phyloP scores from a whole-genome alignment of 2,329 filamentous ascomycete genomes.

The Colletotrichum tropicale region DNA sequence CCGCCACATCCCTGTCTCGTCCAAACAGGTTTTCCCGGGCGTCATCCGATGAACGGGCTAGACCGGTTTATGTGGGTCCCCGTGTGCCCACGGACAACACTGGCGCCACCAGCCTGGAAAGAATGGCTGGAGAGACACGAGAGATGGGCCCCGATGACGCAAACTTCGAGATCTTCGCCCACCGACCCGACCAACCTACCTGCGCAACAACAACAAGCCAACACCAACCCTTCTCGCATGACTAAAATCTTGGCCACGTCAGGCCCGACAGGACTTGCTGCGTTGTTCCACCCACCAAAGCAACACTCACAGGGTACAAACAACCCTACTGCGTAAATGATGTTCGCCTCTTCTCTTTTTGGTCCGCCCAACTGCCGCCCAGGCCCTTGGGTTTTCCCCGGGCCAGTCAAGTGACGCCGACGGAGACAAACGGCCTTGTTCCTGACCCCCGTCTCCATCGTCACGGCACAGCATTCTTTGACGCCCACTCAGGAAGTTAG shows the following conservation, averaged over 20 bases:
- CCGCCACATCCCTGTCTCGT: background rate
- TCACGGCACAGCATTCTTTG: background rate
- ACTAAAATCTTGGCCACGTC: slow-evolving; percentile 19
- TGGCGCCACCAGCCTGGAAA: background rate
- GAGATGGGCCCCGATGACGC: slow-evolving; percentile 5
- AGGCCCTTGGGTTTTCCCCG: background rate
- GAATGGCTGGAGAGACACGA: background rate
- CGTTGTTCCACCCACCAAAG: background rate
- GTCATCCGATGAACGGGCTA: slow-evolving; percentile 6
- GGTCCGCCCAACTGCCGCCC: background rate
- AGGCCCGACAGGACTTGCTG: slow-evolving; percentile 6
- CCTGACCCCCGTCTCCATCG: background rate
- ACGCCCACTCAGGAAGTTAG: background rate
- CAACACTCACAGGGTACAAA: background rate
- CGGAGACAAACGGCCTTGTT: background rate
- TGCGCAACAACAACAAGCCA: background rate
- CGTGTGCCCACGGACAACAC: background rate
- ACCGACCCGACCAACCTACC: background rate
- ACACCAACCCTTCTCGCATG: slow-evolving; percentile 2
- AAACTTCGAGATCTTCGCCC: slow-evolving; percentile 9
- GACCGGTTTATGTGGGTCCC: background rate
- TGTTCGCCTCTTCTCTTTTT: background rate
- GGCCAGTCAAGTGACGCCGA: slow-evolving; percentile 8
- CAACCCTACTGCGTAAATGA: background rate
- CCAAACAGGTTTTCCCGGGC: slow-evolving; percentile 14